Percentiles rank a stretch among this genome's conserved stretches.
phyloP scores from a whole-genome alignment of 805 yeast genomes.

The Candida mattraensis region DNA sequence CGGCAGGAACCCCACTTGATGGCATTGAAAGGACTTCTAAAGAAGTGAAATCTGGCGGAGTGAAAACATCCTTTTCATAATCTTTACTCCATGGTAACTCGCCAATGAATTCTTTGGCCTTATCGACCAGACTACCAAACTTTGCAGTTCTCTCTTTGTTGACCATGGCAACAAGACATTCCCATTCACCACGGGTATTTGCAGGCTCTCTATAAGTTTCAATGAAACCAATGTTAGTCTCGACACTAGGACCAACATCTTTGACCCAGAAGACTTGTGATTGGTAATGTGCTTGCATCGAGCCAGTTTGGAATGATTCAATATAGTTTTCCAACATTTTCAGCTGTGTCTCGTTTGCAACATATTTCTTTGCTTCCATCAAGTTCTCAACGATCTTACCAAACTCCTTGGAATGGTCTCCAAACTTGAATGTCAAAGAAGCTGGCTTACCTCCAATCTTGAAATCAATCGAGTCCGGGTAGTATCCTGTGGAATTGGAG shows the following conservation, averaged over 20 bases:
- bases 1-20: conserved; percentile 89
- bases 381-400: conserved; percentile 54
- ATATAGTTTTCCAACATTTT: conserved; percentile 67
- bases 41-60: conserved; percentile 91
- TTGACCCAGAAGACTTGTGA: conserved; percentile 88
- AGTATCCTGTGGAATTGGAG: conserved; percentile 53
- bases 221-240: conserved; percentile 84
- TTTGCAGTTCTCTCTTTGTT: conserved; percentile 84
- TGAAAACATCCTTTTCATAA: conserved; percentile 81
- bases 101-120: conserved; percentile 63
- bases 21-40: conserved; percentile 88
- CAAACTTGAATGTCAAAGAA: conserved; percentile 58
- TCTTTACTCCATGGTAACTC: conserved; percentile 75
- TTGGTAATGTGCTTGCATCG: conserved; percentile 79
- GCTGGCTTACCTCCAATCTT: conserved; percentile 42
- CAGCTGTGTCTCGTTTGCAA: conserved; percentile 71
- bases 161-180: conserved; percentile 86
- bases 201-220: conserved; percentile 93
- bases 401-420: conserved; percentile 76
- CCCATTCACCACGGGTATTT: conserved; percentile 93
- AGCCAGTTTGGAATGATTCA: conserved; percentile 74
- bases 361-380: conserved; percentile 54
- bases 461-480: conserved; percentile 47
- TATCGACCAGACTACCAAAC: conserved; percentile 65
- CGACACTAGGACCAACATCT: conserved; percentile 76